These are phyloP conservation scores for Leucocoprinus sp. DNA, from an alignment of 768 basidiomycete species.

Conservation along the genomic window DNA sequence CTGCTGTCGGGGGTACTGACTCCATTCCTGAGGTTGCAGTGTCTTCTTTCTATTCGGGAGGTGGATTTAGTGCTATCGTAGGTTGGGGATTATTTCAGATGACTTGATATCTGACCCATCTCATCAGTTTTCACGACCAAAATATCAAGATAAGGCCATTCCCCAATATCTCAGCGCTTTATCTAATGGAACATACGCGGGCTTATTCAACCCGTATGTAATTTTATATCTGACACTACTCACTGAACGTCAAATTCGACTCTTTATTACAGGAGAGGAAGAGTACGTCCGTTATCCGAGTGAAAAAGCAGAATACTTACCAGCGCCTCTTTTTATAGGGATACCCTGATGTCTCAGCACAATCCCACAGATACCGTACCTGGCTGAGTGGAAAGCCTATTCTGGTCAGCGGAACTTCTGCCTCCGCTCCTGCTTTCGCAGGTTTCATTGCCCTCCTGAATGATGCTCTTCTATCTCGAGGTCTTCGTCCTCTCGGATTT, in stretches of 20 bases:
- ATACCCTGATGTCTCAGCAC: constrained; percentile 59
- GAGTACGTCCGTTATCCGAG: constrained; percentile 29
- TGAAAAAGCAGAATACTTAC: too few relatives aligned
- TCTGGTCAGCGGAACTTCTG: constrained; percentile 52
- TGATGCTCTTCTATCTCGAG: constrained; percentile 40
- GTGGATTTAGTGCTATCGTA: constrained; percentile 67
- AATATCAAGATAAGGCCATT: constrained; percentile 14
- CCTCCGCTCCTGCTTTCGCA: constrained; percentile 52
- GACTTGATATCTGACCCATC: not conserved
- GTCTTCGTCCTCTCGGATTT: constrained; percentile 46
- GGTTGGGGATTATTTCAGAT: constrained; percentile 11
- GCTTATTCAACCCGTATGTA: constrained; percentile 38
- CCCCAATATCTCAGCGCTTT: constrained; percentile 11
- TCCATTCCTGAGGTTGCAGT: constrained; percentile 46
- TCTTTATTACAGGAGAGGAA: constrained; percentile 30
- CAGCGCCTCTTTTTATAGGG: constrained; percentile 32
- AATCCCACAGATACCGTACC: constrained; percentile 39
- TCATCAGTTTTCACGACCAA: constrained; percentile 12
- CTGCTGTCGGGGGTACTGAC: constrained; percentile 56
- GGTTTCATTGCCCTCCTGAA: constrained; percentile 56
- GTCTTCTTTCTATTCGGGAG: constrained; percentile 50
- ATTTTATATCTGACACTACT: not conserved
- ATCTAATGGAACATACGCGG: constrained; percentile 14
- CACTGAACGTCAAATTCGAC: not conserved
- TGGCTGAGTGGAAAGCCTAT: constrained; percentile 29